Evolutionary conservation across 176 grass and related monocot species (phyloP).

Genomic region (Oryza australiensis): DNA sequence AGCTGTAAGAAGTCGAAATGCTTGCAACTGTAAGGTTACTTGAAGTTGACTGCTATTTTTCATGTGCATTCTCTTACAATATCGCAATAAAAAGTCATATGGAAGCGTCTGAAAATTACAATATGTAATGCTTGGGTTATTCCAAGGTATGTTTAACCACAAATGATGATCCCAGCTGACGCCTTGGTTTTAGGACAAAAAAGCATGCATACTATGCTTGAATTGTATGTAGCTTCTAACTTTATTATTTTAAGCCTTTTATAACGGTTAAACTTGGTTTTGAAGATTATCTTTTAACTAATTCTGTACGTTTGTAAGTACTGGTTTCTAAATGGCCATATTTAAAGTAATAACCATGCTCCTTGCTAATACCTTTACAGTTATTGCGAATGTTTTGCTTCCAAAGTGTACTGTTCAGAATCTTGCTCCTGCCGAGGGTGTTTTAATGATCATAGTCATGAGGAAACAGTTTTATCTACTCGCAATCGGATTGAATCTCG

Average conservation of each 20-base stretch:
- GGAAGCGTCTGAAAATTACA: conserved; percentile 7
- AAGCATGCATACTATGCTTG: neutral
- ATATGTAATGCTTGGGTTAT: neutral
- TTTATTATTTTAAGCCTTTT: neutral
- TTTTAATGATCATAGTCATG: conserved; percentile 71
- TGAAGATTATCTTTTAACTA: neutral
- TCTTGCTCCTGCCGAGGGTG: conserved; percentile 84
- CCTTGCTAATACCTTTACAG: conserved; percentile 44
- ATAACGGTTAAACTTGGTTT: neutral
- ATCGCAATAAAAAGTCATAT: neutral
- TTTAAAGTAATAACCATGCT: neutral
- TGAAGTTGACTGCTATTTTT: neutral
- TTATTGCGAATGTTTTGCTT: conserved; percentile 95
- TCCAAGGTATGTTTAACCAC: neutral
- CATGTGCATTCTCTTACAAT: neutral
- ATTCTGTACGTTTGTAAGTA: neutral
- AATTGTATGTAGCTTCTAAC: neutral
- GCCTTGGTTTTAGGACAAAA: neutral
- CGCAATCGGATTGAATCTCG: conserved; percentile 89
- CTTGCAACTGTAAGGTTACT: conserved; percentile 80
- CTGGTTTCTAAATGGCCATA: neutral
- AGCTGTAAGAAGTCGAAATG: conserved; percentile 99
- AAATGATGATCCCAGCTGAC: too few species aligned
- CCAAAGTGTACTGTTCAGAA: conserved; percentile 91
- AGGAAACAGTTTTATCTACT: conserved; percentile 78